Conservation (phyloP, 1,284 basidiomycete species). For the Microbotryum violaceum region DNA sequence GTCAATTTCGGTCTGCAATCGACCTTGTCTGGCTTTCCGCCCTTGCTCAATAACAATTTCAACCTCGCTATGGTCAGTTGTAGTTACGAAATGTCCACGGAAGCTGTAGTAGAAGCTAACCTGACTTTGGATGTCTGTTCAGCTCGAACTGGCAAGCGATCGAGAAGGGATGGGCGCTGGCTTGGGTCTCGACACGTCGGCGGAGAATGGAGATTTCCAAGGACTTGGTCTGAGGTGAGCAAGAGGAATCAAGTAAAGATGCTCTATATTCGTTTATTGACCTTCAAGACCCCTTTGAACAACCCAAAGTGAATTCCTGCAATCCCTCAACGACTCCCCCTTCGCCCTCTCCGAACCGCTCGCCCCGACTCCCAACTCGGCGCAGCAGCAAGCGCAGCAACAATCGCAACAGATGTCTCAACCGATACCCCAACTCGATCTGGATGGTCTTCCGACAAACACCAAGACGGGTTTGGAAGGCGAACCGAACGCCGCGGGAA, state of each 20-base stretch:
- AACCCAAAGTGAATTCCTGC: slow-evolving; percentile 61
- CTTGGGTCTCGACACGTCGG: slow-evolving; percentile 27
- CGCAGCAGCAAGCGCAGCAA: neutral
- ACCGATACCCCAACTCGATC: no score
- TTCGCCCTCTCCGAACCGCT: neutral
- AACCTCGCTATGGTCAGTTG: slow-evolving; percentile 28
- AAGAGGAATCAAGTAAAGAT: neutral
- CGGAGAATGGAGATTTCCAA: slow-evolving; percentile 28
- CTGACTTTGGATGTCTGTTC: neutral
- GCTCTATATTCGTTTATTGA: neutral
- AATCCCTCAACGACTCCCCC: slow-evolving; percentile 42
- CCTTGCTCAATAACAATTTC: slow-evolving; percentile 16
- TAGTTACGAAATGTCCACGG: no score
- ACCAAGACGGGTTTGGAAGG: neutral
- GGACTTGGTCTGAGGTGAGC: slow-evolving; percentile 30
- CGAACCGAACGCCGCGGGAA: neutral
- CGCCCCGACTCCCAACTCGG: neutral
- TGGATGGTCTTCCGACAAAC: no score
- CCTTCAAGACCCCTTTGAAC: neutral
- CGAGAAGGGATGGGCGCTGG: slow-evolving; percentile 25
- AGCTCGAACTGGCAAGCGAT: slow-evolving; percentile 28
- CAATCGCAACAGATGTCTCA: no score
- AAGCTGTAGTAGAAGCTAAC: neutral
- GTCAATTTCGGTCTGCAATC: neutral
- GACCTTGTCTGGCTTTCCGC: neutral